Conservation (phyloP, 2,329 filamentous ascomycete species). For the Pseudogymnoascus sp. region DNA sequence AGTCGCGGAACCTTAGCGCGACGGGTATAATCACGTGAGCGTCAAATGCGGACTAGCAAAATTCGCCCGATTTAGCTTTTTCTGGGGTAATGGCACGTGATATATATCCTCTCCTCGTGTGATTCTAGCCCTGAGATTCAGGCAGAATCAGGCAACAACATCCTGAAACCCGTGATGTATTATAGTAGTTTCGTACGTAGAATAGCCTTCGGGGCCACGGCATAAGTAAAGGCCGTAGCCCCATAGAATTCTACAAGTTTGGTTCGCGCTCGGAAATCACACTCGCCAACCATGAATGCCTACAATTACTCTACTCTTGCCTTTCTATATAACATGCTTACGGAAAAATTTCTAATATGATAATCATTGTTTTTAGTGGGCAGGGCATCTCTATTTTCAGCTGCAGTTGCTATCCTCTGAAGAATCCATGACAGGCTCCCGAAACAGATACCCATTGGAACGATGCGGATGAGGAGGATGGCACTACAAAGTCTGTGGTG, state of each 20-base stretch:
- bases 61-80: not conserved
- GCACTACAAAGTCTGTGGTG: not conserved
- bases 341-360: not conserved
- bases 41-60: not conserved
- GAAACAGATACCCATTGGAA: not conserved
- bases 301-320: not conserved
- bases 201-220: too few species aligned
- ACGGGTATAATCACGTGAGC: not conserved
- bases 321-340: not conserved
- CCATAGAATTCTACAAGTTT: too few species aligned
- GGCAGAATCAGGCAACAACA: too few species aligned
- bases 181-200: too few species aligned
- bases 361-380: not conserved
- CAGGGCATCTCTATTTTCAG: not conserved
- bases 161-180: too few species aligned
- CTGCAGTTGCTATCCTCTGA: not conserved
- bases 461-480: not conserved
- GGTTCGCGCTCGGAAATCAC: too few species aligned
- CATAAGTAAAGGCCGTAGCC: too few species aligned
- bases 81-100: not conserved
- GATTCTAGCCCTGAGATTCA: too few species aligned
- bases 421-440: not conserved
- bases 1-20: slow-evolving; percentile 4
- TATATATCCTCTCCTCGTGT: not conserved
- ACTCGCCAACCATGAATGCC: not conserved